Evolutionary conservation across 108 stramenopile genomes (phyloP).

Genomic region (Stephanodiscus minutulus): DNA sequence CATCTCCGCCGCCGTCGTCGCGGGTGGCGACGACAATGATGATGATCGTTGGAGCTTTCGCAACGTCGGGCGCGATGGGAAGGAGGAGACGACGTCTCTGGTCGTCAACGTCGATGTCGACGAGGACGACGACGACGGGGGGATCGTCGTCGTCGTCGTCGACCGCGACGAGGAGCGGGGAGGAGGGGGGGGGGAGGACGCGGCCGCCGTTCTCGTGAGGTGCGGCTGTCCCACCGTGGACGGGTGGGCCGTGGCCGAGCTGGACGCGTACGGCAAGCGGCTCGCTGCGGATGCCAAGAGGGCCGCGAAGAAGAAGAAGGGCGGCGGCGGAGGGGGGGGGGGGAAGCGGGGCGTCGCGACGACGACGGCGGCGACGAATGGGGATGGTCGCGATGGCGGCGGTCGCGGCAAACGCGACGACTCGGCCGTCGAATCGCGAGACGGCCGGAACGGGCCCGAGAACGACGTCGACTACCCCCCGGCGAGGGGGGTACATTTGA

Average conservation of each 20-base stretch:
- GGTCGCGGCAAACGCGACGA: not conserved
- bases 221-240: conserved; percentile 44
- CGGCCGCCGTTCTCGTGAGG: conserved; percentile 5
- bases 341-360: not conserved
- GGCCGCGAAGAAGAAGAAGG: conserved; percentile 28
- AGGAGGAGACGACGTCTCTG: not conserved
- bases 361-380: too few species aligned
- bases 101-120: conserved; percentile 20
- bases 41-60: conserved; percentile 5
- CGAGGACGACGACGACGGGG: too few species aligned
- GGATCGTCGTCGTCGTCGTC: not conserved
- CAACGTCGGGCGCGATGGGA: not conserved
- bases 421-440: too few species aligned
- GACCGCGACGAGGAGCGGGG: not conserved
- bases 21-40: not conserved
- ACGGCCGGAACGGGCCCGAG: too few species aligned
- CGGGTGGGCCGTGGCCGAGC: conserved; percentile 29
- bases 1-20: conserved; percentile 22
- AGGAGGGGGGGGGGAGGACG: not conserved
- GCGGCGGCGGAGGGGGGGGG: conserved; percentile 3
- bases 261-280: conserved; percentile 18
- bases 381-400: not conserved
- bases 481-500: not conserved
- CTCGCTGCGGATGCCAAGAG: conserved; percentile 22
- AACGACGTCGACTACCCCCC: not conserved